phyloP scores from a whole-genome alignment of 2,329 filamentous ascomycete species.

The Cladosporium sp. region DNA sequence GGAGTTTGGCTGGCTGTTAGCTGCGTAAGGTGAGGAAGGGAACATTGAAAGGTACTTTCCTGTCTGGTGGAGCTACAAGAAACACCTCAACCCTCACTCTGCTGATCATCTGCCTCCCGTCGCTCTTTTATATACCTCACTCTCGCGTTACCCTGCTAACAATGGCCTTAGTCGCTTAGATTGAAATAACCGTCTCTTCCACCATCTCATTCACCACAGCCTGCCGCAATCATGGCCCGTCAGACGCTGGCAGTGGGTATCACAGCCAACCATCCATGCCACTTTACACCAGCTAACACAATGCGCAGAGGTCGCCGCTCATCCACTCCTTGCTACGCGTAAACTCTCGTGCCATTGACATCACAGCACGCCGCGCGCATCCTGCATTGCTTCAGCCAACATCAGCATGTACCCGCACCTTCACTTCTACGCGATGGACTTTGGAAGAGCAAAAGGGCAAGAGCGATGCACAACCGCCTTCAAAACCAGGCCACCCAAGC shows the following conservation, averaged over 20 bases:
- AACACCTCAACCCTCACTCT: not conserved
- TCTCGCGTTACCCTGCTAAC: not conserved
- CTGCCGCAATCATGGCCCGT: conserved; percentile 26
- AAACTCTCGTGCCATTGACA: conserved; percentile 35
- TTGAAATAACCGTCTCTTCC: not conserved
- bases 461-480: not conserved
- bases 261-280: not conserved
- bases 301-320: conserved; percentile 28
- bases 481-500: not conserved
- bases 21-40: not conserved
- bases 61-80: conserved; percentile 1
- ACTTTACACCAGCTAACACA: not conserved
- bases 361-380: conserved; percentile 36
- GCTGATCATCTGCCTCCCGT: not conserved
- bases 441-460: conserved; percentile 4
- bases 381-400: conserved; percentile 27
- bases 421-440: conserved; percentile 23
- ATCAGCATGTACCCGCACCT: conserved; percentile 22
- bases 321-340: conserved; percentile 37
- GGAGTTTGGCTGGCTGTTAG: not conserved
- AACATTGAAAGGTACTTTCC: conserved; percentile 4
- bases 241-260: conserved; percentile 31
- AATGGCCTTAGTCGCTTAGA: not conserved
- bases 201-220: not conserved
- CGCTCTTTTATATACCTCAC: conserved; percentile 5